phyloP scores from a whole-genome alignment of 1,139 yeast genomes.

The Suhomyces kunorum region DNA sequence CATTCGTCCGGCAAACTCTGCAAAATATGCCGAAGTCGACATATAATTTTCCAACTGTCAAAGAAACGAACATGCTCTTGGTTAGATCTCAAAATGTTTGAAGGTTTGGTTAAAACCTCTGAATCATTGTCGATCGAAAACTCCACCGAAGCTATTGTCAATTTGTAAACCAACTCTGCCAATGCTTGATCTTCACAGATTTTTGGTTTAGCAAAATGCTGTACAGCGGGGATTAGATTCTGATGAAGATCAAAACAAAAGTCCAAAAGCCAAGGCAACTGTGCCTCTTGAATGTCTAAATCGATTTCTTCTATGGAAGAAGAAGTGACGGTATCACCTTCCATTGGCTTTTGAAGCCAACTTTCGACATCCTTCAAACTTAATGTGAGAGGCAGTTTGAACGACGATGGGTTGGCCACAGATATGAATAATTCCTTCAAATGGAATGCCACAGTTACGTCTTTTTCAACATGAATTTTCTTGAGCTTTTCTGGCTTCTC shows the following conservation, averaged over 20 bases:
- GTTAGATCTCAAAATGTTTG: slow-evolving; percentile 72
- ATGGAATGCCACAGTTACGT: slow-evolving; percentile 34
- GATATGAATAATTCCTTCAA: slow-evolving; percentile 29
- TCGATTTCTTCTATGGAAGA: slow-evolving; percentile 35
- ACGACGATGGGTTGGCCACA: slow-evolving; percentile 27
- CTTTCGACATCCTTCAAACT: slow-evolving; percentile 35
- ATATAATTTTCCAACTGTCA: slow-evolving; percentile 85
- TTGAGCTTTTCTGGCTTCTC: slow-evolving; percentile 12
- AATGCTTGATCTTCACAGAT: slow-evolving; percentile 22
- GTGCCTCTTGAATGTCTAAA: slow-evolving; percentile 33
- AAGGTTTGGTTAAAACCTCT: slow-evolving; percentile 84
- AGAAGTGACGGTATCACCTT: slow-evolving; percentile 32
- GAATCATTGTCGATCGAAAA: slow-evolving; percentile 78
- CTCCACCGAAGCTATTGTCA: slow-evolving; percentile 63
- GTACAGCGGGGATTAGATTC: slow-evolving; percentile 25
- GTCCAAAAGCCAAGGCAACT: slow-evolving; percentile 39
- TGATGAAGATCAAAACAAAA: slow-evolving; percentile 26
- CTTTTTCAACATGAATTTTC: slow-evolving; percentile 7
- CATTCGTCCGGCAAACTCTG: slow-evolving; percentile 60
- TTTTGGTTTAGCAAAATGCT: slow-evolving; percentile 20
- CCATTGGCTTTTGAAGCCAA: slow-evolving; percentile 42
- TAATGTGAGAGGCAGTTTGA: slow-evolving; percentile 25
- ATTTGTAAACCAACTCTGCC: slow-evolving; percentile 51
- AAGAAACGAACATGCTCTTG: slow-evolving; percentile 74
- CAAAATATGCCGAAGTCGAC: slow-evolving; percentile 73